Percentiles rank a stretch among this genome's conserved stretches.
phyloP scores from a whole-genome alignment of 1,284 basidiomycete genomes.

The Takashimella koratensis region DNA sequence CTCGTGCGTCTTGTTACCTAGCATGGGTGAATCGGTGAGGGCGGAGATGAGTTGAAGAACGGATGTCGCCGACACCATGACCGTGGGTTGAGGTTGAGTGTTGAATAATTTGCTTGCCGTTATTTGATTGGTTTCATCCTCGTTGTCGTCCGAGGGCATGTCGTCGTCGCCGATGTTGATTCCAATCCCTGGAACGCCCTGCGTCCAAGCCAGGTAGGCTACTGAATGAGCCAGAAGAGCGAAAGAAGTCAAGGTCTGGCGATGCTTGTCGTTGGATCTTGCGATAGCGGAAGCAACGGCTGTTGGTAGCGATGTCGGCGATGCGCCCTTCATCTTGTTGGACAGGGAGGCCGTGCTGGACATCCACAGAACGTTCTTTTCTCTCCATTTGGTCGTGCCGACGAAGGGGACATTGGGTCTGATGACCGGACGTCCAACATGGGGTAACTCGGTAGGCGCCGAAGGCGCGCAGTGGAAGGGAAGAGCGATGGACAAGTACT shows the following conservation, averaged over 20 bases:
- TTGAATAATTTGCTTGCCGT: neutral
- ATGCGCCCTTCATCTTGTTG: slow-evolving; percentile 14
- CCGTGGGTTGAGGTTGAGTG: neutral
- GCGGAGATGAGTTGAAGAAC: slow-evolving; percentile 31
- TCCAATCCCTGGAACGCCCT: slow-evolving; percentile 39
- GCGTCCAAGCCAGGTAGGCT: slow-evolving; percentile 42
- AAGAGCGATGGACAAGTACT: slow-evolving; percentile 37
- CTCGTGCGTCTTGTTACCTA: slow-evolving; percentile 35
- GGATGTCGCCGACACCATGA: slow-evolving; percentile 25
- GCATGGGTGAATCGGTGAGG: slow-evolving; percentile 20
- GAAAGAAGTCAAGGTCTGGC: slow-evolving; percentile 34
- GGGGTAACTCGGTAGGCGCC: slow-evolving; percentile 13
- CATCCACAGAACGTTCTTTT: slow-evolving; percentile 41
- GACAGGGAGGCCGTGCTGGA: slow-evolving; percentile 23
- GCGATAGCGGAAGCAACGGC: slow-evolving; percentile 8
- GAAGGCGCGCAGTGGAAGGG: slow-evolving; percentile 30
- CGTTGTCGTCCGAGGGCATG: slow-evolving; percentile 11
- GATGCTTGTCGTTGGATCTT: slow-evolving; percentile 27
- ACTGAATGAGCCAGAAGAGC: slow-evolving; percentile 38
- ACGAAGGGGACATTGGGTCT: slow-evolving; percentile 34
- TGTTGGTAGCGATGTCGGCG: slow-evolving; percentile 1
- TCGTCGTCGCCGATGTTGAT: slow-evolving; percentile 9
- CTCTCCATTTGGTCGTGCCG: slow-evolving; percentile 33
- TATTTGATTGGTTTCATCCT: slow-evolving; percentile 10
- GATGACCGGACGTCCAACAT: slow-evolving; percentile 35